Conservation (phyloP, 176 grass and related monocot species). For the Oryza meridionalis region DNA sequence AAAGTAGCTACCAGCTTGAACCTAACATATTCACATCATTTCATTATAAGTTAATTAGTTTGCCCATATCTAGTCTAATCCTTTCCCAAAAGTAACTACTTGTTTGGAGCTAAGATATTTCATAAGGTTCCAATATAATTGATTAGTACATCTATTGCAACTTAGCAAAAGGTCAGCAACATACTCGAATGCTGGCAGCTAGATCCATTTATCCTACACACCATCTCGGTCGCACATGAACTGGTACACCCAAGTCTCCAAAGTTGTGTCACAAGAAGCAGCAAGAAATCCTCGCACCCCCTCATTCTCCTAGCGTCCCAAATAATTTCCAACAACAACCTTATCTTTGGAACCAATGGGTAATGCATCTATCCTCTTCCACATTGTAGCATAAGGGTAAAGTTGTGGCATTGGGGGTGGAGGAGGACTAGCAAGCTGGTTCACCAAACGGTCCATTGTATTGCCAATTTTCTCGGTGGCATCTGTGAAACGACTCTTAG, state of each 20-base stretch:
- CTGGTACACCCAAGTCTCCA: background rate
- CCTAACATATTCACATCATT: background rate
- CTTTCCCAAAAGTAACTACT: background rate
- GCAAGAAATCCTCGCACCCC: background rate
- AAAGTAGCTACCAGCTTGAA: background rate
- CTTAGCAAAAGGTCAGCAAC: too few relatives aligned
- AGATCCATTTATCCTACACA: background rate
- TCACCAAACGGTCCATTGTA: background rate
- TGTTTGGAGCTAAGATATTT: too few relatives aligned
- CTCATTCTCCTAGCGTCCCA: background rate
- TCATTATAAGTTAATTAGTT: background rate
- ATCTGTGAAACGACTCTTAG: background rate
- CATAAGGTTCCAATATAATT: too few relatives aligned
- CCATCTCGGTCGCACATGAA: background rate
- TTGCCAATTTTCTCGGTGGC: background rate
- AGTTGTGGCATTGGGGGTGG: background rate
- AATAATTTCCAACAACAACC: background rate
- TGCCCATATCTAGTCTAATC: background rate
- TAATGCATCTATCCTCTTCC: constrained; percentile 7
- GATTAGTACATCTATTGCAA: too few relatives aligned
- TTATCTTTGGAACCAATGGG: background rate
- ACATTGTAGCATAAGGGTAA: background rate
- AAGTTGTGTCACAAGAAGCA: background rate
- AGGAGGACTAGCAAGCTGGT: background rate
- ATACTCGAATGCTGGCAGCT: background rate